Percentiles rank a stretch among this genome's conserved stretches.
Evolutionary conservation across 1,284 basidiomycete genomes (phyloP).

Genomic region (Heimioporus retisporus): DNA sequence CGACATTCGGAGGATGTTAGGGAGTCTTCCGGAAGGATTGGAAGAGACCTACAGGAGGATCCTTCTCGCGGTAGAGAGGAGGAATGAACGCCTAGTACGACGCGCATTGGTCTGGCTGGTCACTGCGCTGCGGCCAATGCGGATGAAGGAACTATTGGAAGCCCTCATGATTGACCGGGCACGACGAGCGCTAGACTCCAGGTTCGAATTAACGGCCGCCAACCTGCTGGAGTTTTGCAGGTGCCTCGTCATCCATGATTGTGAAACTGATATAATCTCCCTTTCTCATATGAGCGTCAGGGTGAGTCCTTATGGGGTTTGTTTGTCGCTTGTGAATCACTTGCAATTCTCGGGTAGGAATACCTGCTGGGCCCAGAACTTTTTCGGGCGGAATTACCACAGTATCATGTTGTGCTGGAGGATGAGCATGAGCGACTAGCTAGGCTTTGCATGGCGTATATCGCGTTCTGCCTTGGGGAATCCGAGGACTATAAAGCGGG

Average conservation of each 20-base stretch:
- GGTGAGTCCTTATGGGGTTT: too few species aligned
- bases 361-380: constrained; percentile 21
- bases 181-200: constrained; percentile 13
- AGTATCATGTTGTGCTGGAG: constrained; percentile 15
- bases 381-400: constrained; percentile 2
- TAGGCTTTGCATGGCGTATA: constrained; percentile 19
- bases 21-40: constrained; percentile 19
- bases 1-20: constrained; percentile 12
- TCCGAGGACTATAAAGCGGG: constrained; percentile 1
- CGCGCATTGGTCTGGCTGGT: constrained; percentile 22
- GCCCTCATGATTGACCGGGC: constrained; percentile 9
- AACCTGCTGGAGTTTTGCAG: constrained; percentile 14
- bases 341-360: constrained; percentile 6
- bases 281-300: too few species aligned
- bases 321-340: too few species aligned
- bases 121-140: constrained; percentile 8
- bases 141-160: constrained; percentile 18
- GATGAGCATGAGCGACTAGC: constrained; percentile 14
- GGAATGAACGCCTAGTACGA: background rate
- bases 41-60: constrained; percentile 27
- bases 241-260: constrained; percentile 17
- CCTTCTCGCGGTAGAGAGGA: constrained; percentile 13
- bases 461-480: constrained; percentile 15
- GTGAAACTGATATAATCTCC: background rate
- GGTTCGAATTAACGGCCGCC: background rate